Evolutionary conservation across 495 filamentous ascomycete genomes (phyloP).

Genomic region (Xylaria cubensis): DNA sequence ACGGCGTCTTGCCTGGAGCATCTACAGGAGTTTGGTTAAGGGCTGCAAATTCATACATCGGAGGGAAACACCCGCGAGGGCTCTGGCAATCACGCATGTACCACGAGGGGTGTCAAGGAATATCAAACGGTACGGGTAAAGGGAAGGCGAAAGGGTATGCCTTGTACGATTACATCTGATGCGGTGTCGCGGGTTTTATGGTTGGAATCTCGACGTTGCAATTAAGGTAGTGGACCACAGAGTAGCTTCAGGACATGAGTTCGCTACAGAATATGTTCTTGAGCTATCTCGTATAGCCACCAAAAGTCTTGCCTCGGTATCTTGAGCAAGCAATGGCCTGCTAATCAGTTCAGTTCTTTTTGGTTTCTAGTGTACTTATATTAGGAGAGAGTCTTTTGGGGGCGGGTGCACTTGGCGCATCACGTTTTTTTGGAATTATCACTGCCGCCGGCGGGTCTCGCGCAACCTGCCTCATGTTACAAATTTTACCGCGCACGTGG

Average conservation of each 20-base stretch:
- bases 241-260: background rate
- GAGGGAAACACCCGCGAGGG: background rate
- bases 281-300: background rate
- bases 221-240: background rate
- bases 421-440: background rate
- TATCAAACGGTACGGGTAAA: background rate
- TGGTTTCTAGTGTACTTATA: background rate
- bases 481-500: background rate
- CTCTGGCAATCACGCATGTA: background rate
- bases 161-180: conserved; percentile 10
- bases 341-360: background rate
- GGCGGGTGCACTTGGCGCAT: too few relatives aligned
- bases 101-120: background rate
- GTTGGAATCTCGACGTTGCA: background rate
- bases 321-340: background rate
- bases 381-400: too few relatives aligned
- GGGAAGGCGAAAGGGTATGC: background rate
- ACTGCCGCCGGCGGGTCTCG: background rate
- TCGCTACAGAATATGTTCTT: background rate
- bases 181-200: background rate
- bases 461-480: background rate
- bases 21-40: conserved; percentile 23
- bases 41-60: background rate
- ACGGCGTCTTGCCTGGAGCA: conserved; percentile 29
- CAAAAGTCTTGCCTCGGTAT: background rate